These are phyloP conservation scores for Daldinia grandis DNA, from an alignment of 495 filamentous ascomycete species.

Conservation along the genomic window DNA sequence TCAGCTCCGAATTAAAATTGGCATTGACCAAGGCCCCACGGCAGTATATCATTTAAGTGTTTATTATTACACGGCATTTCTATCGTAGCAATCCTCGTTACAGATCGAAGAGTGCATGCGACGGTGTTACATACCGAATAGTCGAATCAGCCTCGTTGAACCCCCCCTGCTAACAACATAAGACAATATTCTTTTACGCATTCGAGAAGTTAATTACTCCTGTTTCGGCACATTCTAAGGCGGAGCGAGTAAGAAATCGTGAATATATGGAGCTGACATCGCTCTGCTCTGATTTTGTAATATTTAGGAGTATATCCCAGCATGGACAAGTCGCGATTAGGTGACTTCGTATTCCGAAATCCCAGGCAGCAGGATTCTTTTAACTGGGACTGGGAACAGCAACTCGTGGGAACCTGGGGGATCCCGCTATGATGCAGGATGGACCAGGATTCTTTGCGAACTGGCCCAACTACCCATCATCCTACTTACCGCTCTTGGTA, in stretches of 20 bases:
- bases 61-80: background rate
- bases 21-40: background rate
- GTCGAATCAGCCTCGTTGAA: constrained; percentile 21
- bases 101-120: constrained; percentile 4
- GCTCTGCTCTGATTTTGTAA: constrained; percentile 5
- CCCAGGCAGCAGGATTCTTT: constrained; percentile 30
- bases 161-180: constrained; percentile 7
- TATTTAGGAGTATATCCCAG: constrained; percentile 4
- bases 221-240: background rate
- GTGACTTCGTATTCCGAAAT: constrained; percentile 15
- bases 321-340: constrained; percentile 1
- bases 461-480: background rate
- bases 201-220: constrained; percentile 15
- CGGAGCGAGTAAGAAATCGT: constrained; percentile 9
- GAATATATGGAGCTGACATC: constrained; percentile 4
- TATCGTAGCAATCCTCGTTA: background rate
- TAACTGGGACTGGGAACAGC: constrained; percentile 19
- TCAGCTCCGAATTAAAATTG: background rate
- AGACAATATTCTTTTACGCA: constrained; percentile 15
- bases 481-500: constrained; percentile 8
- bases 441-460: constrained; percentile 9
- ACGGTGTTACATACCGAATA: background rate
- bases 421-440: background rate
- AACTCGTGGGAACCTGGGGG: constrained; percentile 10
- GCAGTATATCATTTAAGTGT: background rate